Percentiles rank a stretch among this genome's conserved stretches.
phyloP scores from a whole-genome alignment of 2,329 filamentous ascomycete species.

The Aspergillus quadrilineatus region DNA sequence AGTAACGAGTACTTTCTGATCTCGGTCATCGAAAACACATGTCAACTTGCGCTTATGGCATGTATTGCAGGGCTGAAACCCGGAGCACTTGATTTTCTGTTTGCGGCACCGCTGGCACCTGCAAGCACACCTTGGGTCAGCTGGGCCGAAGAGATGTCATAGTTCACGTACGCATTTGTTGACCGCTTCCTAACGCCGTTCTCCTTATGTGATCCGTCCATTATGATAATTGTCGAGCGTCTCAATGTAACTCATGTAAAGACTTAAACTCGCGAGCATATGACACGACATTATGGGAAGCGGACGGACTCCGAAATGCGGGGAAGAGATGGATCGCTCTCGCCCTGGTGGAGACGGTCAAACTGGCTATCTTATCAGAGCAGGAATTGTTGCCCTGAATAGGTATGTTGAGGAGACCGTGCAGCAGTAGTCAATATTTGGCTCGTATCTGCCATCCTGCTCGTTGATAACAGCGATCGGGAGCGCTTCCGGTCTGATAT shows the following conservation, averaged over 20 bases:
- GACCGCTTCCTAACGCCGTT: conserved; percentile 33
- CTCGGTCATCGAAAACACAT: conserved; percentile 48
- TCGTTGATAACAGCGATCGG: neutral
- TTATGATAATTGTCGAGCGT: neutral
- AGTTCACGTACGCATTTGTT: conserved; percentile 32
- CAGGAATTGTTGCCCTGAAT: neutral
- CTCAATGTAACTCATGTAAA: neutral
- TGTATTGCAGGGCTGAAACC: conserved; percentile 44
- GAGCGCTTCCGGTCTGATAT: neutral
- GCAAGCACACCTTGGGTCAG: neutral
- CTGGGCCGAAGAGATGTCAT: neutral
- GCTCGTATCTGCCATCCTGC: neutral
- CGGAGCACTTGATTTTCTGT: conserved; percentile 50
- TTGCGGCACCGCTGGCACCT: conserved; percentile 48
- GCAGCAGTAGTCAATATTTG: neutral
- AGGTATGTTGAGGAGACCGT: neutral
- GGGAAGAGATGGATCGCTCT: neutral
- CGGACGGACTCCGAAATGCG: conserved; percentile 5
- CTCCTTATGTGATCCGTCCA: conserved; percentile 14
- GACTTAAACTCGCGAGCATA: neutral
- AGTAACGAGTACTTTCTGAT: conserved; percentile 52
- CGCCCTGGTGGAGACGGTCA: neutral
- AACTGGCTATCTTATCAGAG: neutral
- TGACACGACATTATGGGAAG: conserved; percentile 3
- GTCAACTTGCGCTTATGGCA: conserved; percentile 46